A percentile compares a stretch with the other conserved stretches of the same genome.
Conservation (phyloP, 2,329 filamentous ascomycete genomes). For the Sphaerulina musiva region DNA sequence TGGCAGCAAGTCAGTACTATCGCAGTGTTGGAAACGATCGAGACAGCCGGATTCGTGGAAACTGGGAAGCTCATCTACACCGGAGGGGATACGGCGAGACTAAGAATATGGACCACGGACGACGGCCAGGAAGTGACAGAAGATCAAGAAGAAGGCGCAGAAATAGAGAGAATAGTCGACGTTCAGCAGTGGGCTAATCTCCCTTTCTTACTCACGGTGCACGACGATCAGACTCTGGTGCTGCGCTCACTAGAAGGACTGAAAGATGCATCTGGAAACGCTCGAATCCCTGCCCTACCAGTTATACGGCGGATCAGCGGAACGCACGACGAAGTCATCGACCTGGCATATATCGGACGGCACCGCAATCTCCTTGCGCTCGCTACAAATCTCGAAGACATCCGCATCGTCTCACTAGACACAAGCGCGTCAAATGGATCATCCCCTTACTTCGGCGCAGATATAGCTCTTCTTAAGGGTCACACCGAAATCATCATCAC, state of each 20-base stretch:
- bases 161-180: constrained; percentile 63
- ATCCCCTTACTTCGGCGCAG: constrained; percentile 71
- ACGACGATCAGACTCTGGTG: constrained; percentile 81
- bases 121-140: constrained; percentile 71
- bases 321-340: constrained; percentile 96
- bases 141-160: constrained; percentile 57
- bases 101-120: constrained; percentile 77
- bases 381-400: constrained; percentile 90
- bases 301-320: constrained; percentile 77
- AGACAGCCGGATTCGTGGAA: constrained; percentile 72
- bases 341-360: constrained; percentile 76
- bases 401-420: constrained; percentile 72
- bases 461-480: constrained; percentile 76
- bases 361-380: constrained; percentile 78
- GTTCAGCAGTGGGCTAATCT: constrained; percentile 60
- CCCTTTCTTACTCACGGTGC: constrained; percentile 70
- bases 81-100: constrained; percentile 72
- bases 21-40: constrained; percentile 77
- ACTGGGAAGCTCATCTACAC: constrained; percentile 69
- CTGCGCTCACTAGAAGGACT: constrained; percentile 57
- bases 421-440: constrained; percentile 19
- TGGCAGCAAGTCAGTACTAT: constrained; percentile 80
- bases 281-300: constrained; percentile 42
- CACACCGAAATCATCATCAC: constrained; percentile 96
- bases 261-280: constrained; percentile 4